These are phyloP conservation scores for Colletotrichum musae DNA, from an alignment of 2,329 filamentous ascomycete species.

Conservation along the genomic window DNA sequence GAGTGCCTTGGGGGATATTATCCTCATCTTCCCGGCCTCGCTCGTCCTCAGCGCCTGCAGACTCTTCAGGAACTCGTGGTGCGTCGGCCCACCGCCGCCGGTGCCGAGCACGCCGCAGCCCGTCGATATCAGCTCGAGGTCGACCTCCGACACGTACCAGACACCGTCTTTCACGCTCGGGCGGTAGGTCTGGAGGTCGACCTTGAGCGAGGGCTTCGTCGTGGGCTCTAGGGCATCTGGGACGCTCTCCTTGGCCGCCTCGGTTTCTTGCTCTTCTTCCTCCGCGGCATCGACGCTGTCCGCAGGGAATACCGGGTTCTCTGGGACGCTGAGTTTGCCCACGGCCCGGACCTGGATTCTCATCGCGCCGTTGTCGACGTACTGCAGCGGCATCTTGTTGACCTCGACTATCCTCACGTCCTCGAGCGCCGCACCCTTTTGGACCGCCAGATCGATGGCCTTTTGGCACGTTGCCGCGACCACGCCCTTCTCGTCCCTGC, in stretches of 20 bases:
- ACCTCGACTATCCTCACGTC: conserved; percentile 61
- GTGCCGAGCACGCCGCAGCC: conserved; percentile 46
- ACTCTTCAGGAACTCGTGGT: conserved; percentile 43
- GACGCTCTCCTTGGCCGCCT: conserved; percentile 47
- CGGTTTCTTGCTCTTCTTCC: conserved; percentile 41
- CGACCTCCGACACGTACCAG: conserved; percentile 43
- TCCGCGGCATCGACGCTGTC: conserved; percentile 40
- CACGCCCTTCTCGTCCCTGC: conserved; percentile 53
- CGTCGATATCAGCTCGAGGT: conserved; percentile 44
- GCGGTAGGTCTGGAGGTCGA: conserved; percentile 48
- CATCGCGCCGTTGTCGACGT: conserved; percentile 53
- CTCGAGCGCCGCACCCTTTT: conserved; percentile 31
- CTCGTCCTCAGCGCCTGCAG: conserved; percentile 40
- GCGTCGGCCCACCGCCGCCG: conserved; percentile 44
- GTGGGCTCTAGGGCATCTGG: conserved; percentile 49
- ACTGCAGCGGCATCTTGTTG: conserved; percentile 58
- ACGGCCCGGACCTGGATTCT: conserved; percentile 53
- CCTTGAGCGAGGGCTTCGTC: conserved; percentile 48
- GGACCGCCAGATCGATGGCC: conserved; percentile 36
- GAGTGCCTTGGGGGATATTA: conserved; percentile 55
- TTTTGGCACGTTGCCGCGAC: conserved; percentile 56
- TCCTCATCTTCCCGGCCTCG: conserved; percentile 44
- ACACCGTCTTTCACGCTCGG: conserved; percentile 28
- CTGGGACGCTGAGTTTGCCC: conserved; percentile 50
- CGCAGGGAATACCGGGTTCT: conserved; percentile 39